These are phyloP conservation scores for Xylariaceae sp. DNA, from an alignment of 2,329 filamentous ascomycete genomes.

Conservation along the genomic window DNA sequence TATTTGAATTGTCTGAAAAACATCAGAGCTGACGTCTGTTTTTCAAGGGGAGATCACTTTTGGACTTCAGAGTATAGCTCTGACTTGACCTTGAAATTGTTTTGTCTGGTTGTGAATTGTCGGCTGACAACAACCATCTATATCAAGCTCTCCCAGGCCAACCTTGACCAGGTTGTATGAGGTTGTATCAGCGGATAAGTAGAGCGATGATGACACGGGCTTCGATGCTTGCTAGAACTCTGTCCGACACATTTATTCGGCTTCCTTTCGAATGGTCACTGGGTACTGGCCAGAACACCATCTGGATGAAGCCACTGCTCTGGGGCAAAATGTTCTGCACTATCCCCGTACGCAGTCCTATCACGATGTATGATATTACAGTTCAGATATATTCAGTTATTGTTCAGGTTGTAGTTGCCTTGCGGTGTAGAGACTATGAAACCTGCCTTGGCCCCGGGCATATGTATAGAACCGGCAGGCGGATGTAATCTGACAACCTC, in stretches of 20 bases:
- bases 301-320: not conserved
- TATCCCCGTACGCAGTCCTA: not conserved
- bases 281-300: not conserved
- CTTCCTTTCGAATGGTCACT: not conserved
- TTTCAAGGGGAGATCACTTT: not conserved
- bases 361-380: not conserved
- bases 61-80: not conserved
- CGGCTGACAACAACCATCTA: not conserved
- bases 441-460: not conserved
- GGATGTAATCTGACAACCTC: not conserved
- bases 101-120: not conserved
- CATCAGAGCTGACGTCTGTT: not conserved
- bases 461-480: not conserved
- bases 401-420: not conserved
- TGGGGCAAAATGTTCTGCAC: not conserved
- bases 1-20: not conserved
- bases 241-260: not conserved
- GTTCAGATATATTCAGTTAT: not conserved
- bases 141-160: not conserved
- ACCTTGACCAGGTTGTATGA: not conserved
- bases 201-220: not conserved
- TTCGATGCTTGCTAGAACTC: not conserved
- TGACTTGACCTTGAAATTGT: not conserved
- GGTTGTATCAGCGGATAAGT: not conserved
- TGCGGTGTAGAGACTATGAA: not conserved